Conservation (phyloP, 108 stramenopile species). For the Nannochloropsis gaditana region DNA sequence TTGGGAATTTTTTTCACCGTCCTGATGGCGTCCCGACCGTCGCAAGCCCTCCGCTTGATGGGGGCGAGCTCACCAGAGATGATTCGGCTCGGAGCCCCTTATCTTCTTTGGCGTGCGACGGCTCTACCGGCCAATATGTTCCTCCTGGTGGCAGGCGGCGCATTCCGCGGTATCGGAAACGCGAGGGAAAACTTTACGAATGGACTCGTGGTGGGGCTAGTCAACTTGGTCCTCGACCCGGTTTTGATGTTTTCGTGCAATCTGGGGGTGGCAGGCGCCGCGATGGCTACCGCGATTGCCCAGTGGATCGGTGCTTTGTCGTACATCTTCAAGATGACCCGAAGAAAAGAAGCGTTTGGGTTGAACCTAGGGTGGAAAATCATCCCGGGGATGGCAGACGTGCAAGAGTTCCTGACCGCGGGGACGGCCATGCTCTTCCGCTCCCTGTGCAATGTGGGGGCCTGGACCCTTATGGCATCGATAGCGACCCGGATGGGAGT, state of each 20-base stretch:
- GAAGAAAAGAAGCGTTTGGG: not conserved
- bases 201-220: conserved; percentile 30
- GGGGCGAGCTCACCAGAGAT: conserved; percentile 6
- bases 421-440: conserved; percentile 41
- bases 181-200: conserved; percentile 25
- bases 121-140: conserved; percentile 45
- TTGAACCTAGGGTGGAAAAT: not conserved
- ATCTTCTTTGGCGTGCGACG: conserved; percentile 42
- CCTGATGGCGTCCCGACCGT: not conserved
- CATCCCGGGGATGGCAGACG: conserved; percentile 18
- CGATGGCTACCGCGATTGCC: conserved; percentile 21
- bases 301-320: conserved; percentile 23
- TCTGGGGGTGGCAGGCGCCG: conserved; percentile 24
- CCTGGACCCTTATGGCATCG: conserved; percentile 47
- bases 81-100: conserved; percentile 24
- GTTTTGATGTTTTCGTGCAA: conserved; percentile 36
- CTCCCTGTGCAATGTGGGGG: conserved; percentile 43
- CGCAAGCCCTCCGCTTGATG: conserved; percentile 4
- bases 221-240: conserved; percentile 43
- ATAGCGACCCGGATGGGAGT: conserved; percentile 45
- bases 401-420: conserved; percentile 30
- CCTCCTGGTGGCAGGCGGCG: conserved; percentile 42
- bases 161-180: conserved; percentile 33
- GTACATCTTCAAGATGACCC: not conserved
- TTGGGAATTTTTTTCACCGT: conserved; percentile 1